Evolutionary conservation across 768 basidiomycete genomes (phyloP).

Genomic region (Baorangia bicolor): DNA sequence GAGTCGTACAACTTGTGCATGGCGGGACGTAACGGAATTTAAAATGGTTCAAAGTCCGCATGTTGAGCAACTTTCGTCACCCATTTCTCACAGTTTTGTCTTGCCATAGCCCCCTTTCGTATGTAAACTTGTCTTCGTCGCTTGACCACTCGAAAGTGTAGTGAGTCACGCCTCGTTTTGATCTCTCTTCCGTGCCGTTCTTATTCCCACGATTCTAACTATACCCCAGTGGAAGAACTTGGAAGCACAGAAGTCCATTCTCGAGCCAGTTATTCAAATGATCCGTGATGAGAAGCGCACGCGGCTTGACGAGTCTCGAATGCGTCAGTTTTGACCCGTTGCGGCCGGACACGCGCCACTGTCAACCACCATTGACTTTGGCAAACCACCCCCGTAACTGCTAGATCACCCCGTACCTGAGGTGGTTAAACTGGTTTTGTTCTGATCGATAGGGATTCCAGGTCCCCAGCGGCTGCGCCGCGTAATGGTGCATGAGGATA

Average conservation of each 20-base stretch:
- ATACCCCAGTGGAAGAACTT: background rate
- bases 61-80: too few species aligned
- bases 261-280: background rate
- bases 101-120: too few species aligned
- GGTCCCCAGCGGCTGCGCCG: background rate
- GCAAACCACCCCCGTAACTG: background rate
- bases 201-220: too few species aligned
- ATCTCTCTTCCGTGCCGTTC: too few species aligned
- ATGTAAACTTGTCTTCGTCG: background rate
- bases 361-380: background rate
- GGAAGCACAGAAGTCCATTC: background rate
- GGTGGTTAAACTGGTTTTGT: too few species aligned
- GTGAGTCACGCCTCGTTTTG: background rate
- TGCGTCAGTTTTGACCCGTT: constrained; percentile 4
- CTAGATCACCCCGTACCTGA: background rate
- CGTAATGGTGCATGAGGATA: background rate
- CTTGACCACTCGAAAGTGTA: background rate
- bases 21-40: background rate
- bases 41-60: background rate
- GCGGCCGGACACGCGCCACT: background rate
- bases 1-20: too few species aligned
- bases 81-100: too few species aligned
- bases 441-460: background rate
- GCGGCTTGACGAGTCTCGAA: background rate
- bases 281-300: constrained; percentile 3